These are phyloP conservation scores for Gynochthodes officinalis DNA, from an alignment of 257 asterid species.

Conservation along the genomic window DNA sequence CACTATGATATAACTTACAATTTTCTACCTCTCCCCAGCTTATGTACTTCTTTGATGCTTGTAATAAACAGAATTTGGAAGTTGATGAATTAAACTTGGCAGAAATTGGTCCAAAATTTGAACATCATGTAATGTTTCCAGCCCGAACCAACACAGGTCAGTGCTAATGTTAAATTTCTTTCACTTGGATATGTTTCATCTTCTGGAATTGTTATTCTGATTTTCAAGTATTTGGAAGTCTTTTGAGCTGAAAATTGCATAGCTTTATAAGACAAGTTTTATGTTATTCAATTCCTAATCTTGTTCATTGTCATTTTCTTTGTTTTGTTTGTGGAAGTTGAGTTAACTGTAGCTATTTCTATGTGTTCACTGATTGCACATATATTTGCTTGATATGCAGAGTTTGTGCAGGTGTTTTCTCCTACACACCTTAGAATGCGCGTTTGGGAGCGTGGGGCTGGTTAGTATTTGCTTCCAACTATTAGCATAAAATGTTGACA, in stretches of 20 bases:
- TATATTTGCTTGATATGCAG: slow-evolving; percentile 34
- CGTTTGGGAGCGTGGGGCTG: slow-evolving; percentile 99
- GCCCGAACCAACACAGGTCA: slow-evolving; percentile 92
- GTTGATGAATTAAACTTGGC: slow-evolving; percentile 76
- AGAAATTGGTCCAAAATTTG: slow-evolving; percentile 87
- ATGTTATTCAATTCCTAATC: neutral
- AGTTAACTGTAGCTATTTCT: neutral
- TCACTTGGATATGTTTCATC: slow-evolving; percentile 2
- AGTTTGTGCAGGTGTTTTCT: slow-evolving; percentile 84
- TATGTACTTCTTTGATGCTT: slow-evolving; percentile 6
- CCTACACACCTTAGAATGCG: slow-evolving; percentile 89
- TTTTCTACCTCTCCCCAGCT: neutral
- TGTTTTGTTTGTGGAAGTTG: neutral
- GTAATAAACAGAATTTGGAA: slow-evolving; percentile 47
- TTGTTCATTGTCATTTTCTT: neutral
- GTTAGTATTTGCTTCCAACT: slow-evolving; percentile 28
- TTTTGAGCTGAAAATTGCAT: neutral
- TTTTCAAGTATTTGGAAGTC: neutral
- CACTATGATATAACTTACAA: too few species aligned
- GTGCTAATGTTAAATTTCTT: slow-evolving; percentile 1
- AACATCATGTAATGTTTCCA: slow-evolving; percentile 67
- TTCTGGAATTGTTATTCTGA: neutral
- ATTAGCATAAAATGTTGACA: neutral
- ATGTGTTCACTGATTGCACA: neutral
- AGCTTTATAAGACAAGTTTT: neutral